Base-by-base conservation (phyloP, 257 asterid species). In the Cynanchum wilfordii region DNA sequence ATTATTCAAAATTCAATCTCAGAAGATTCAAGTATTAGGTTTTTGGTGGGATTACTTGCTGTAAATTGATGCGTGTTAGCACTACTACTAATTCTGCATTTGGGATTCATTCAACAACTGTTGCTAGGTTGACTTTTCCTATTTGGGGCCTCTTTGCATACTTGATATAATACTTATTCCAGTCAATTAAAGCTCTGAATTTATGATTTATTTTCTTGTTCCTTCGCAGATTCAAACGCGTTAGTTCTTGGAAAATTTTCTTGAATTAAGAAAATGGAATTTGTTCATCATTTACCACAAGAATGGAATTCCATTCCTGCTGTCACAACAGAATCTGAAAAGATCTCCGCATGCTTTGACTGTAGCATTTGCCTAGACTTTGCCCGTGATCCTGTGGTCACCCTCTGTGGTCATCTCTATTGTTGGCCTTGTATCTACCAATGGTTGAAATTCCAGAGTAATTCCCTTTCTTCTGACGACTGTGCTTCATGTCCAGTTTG, bases 381-480 rank as follows among this genome's bases (percentile, higher is more conserved):
- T 22, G 96, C 96, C 1, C 68, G 80, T 0, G 96, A 92, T 71
- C 97, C 97, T 1, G 95, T 89, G 55, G 90, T 92, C 24, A 92
- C 97, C 47, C 86, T 88, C 13, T 92, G 96, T 40, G 97, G 97
- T 47, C 96, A 92, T 79, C 96, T 92, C 70, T 92, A 89, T 75
- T 89, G 97, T 45, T 92, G 97, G 97, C 96, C 97, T 4, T 89
- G 97, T 82, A 92, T 92, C 84, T 92, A 89, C 86, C 85, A 88
- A 65, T 89, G 96, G 96, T 68, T 89, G 67, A 82, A 85, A 16
- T 82, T 84, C 3, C 92, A 89, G 72, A 77, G 45, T 3, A 54
- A 78, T 15, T 82, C 89, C 56, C 77, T 75, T 13, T 57, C 86
- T 45, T 36, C 90, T 1, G 77, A 83, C 8, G 83, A 83, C 49